A percentile compares a stretch with the other conserved stretches of the same genome.
Conservation (phyloP, 2,329 filamentous ascomycete genomes). For the Aspergillus eucalypticola region DNA sequence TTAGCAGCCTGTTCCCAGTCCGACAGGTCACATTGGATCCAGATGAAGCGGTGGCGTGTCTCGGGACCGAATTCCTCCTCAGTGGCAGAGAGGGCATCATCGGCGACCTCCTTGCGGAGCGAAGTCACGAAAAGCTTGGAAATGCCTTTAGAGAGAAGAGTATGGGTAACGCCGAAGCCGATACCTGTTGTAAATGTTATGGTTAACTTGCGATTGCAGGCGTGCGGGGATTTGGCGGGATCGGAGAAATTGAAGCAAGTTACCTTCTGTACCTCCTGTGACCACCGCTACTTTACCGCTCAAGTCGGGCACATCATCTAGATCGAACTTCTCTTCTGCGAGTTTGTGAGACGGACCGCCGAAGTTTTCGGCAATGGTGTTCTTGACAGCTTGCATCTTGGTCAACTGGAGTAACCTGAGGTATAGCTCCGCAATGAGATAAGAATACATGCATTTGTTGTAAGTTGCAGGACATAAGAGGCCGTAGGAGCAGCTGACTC, state of each 20-base stretch:
- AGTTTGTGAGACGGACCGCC: slow-evolving; percentile 2
- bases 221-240: neutral
- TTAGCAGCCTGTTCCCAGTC: slow-evolving; percentile 5
- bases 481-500: neutral
- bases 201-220: neutral
- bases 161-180: slow-evolving; percentile 1
- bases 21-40: slow-evolving; percentile 6
- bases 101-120: neutral
- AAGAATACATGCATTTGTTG: neutral
- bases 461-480: neutral
- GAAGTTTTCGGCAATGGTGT: slow-evolving; percentile 6
- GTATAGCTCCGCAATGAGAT: too few species aligned
- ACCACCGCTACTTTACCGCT: slow-evolving; percentile 4
- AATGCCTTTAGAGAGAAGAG: neutral
- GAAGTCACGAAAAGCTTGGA: slow-evolving; percentile 4
- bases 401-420: neutral
- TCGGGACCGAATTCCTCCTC: neutral
- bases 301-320: neutral
- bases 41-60: slow-evolving; percentile 2
- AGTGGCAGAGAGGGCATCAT: neutral
- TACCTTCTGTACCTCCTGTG: slow-evolving; percentile 3
- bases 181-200: neutral
- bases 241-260: neutral
- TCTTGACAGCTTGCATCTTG: neutral
- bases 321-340: neutral